These are phyloP conservation scores for Shiraia sp. DNA, from an alignment of 2,329 filamentous ascomycete species.

Conservation along the genomic window DNA sequence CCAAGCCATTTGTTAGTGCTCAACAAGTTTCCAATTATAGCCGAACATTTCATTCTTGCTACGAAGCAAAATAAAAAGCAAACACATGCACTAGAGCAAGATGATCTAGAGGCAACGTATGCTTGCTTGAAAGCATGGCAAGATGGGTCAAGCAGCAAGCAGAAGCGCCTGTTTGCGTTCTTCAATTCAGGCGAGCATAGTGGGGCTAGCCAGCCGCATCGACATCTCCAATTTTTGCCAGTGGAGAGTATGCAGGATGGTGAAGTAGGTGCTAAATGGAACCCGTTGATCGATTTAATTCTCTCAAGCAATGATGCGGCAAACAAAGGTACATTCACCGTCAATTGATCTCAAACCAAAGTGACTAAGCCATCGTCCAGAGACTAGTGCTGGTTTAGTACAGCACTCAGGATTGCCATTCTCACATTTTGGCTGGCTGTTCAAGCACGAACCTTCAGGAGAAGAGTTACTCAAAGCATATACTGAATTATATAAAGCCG, in stretches of 20 bases:
- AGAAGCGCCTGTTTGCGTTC: slow-evolving; percentile 62
- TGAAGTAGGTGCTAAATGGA: slow-evolving; percentile 47
- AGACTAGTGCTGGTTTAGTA: slow-evolving; percentile 4
- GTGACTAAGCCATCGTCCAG: slow-evolving; percentile 12
- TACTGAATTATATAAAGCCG: slow-evolving; percentile 36
- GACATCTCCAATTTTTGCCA: slow-evolving; percentile 73
- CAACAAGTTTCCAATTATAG: slow-evolving; percentile 75
- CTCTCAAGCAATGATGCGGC: slow-evolving; percentile 15
- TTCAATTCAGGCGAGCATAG: slow-evolving; percentile 72
- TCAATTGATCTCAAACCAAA: background rate
- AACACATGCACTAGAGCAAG: slow-evolving; percentile 63
- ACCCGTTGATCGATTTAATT: slow-evolving; percentile 53
- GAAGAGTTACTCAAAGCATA: slow-evolving; percentile 41
- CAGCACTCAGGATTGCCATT: slow-evolving; percentile 50
- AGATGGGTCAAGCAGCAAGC: slow-evolving; percentile 19
- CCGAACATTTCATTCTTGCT: slow-evolving; percentile 72
- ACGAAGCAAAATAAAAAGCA: slow-evolving; percentile 68
- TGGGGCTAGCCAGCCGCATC: slow-evolving; percentile 72
- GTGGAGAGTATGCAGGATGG: slow-evolving; percentile 63
- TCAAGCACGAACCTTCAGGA: slow-evolving; percentile 48
- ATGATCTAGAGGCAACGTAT: slow-evolving; percentile 65
- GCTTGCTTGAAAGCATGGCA: slow-evolving; percentile 64
- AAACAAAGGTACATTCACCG: slow-evolving; percentile 3
- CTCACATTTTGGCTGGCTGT: slow-evolving; percentile 50
- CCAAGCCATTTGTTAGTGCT: slow-evolving; percentile 67